phyloP scores from a whole-genome alignment of 1,139 yeast species.

The Yamadazyma mexicana region DNA sequence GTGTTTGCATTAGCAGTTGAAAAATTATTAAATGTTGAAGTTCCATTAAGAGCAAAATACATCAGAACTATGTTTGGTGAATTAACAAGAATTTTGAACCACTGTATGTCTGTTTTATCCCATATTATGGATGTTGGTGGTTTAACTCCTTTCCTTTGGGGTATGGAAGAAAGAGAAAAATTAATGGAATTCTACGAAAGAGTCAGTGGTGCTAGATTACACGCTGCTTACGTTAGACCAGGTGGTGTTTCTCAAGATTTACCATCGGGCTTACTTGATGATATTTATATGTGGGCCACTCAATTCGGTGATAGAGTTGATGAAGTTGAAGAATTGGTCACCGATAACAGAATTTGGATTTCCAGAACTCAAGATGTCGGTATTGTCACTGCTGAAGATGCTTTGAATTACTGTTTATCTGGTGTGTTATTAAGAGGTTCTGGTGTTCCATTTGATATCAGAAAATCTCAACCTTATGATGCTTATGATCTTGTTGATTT shows the following conservation, averaged over 20 bases:
- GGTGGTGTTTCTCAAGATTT: slow-evolving; percentile 91
- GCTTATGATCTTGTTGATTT: slow-evolving; percentile 86
- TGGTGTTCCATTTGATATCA: slow-evolving; percentile 83
- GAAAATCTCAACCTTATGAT: slow-evolving; percentile 88
- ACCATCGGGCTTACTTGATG: slow-evolving; percentile 84
- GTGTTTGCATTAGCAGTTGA: slow-evolving; percentile 85
- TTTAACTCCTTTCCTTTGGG: slow-evolving; percentile 91
- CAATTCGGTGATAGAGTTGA: slow-evolving; percentile 93
- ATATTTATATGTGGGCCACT: slow-evolving; percentile 94
- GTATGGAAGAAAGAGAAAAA: slow-evolving; percentile 91
- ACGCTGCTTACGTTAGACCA: slow-evolving; percentile 85
- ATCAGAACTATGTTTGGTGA: slow-evolving; percentile 87
- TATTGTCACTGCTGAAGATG: slow-evolving; percentile 81
- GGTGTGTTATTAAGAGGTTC: slow-evolving; percentile 93
- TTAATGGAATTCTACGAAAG: slow-evolving; percentile 92
- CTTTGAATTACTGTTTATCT: slow-evolving; percentile 74
- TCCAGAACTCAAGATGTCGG: slow-evolving; percentile 85
- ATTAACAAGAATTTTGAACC: slow-evolving; percentile 81
- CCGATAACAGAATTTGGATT: slow-evolving; percentile 93
- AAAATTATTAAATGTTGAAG: slow-evolving; percentile 80
- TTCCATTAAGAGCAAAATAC: slow-evolving; percentile 82
- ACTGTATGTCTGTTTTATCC: slow-evolving; percentile 81
- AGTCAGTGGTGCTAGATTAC: slow-evolving; percentile 88
- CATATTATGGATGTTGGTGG: slow-evolving; percentile 98
- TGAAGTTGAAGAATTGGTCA: slow-evolving; percentile 84